These are phyloP conservation scores for Diaporthe sp. DNA, from an alignment of 2,329 filamentous ascomycete genomes.

Conservation along the genomic window DNA sequence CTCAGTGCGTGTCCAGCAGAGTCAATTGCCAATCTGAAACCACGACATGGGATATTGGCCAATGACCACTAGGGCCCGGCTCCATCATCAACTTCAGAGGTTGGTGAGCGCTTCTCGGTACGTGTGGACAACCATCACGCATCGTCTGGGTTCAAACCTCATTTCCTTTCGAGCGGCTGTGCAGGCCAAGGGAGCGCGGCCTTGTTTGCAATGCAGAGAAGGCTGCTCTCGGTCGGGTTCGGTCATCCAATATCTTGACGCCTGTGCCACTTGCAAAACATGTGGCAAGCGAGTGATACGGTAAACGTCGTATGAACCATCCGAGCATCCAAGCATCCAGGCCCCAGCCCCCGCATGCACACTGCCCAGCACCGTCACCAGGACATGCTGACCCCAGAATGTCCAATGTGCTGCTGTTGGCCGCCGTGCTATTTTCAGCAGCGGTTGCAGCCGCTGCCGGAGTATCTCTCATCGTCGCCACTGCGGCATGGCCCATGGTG, in stretches of 20 bases:
- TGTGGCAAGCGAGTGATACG: slow-evolving; percentile 32
- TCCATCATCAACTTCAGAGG: slow-evolving; percentile 16
- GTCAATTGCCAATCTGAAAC: slow-evolving; percentile 33
- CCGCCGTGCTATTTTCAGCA: slow-evolving; percentile 25
- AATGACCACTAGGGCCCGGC: not conserved
- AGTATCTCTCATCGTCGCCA: slow-evolving; percentile 7
- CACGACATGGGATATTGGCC: slow-evolving; percentile 4
- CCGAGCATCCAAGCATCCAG: slow-evolving; percentile 22
- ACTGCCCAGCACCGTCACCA: slow-evolving; percentile 3
- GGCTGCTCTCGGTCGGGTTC: not conserved
- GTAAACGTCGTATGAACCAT: slow-evolving; percentile 30
- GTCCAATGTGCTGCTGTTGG: not conserved
- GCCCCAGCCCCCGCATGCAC: slow-evolving; percentile 21
- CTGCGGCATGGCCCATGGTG: not conserved
- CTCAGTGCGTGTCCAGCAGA: not conserved
- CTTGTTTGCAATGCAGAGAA: slow-evolving; percentile 7
- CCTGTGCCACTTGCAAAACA: slow-evolving; percentile 34
- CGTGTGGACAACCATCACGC: not conserved
- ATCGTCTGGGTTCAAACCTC: not conserved
- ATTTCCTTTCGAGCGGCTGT: slow-evolving; percentile 23
- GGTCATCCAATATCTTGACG: slow-evolving; percentile 23
- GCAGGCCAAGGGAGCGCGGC: slow-evolving; percentile 27
- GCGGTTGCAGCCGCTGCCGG: slow-evolving; percentile 27
- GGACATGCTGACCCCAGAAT: not conserved
- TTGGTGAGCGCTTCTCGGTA: slow-evolving; percentile 26